Percentiles rank a stretch among this genome's conserved stretches.
Conservation (phyloP, 176 grass and related monocot species). For the Tillandsia leiboldiana region DNA sequence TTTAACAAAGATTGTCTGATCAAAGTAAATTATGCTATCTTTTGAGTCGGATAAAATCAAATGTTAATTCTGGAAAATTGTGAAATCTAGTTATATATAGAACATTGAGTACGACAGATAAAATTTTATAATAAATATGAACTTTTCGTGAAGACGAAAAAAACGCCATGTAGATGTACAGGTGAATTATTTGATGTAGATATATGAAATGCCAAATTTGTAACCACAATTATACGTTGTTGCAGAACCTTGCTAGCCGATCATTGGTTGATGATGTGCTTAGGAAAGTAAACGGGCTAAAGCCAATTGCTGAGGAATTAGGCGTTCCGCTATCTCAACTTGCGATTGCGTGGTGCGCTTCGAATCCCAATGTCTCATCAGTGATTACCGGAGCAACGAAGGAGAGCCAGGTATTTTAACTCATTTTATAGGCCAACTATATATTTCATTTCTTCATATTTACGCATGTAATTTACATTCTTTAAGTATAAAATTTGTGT, state of each 20-base stretch:
- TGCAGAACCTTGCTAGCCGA: slow-evolving; percentile 83
- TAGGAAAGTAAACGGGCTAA: slow-evolving; percentile 74
- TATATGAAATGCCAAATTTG: background rate
- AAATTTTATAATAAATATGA: no score
- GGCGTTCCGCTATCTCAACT: slow-evolving; percentile 80
- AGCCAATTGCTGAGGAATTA: slow-evolving; percentile 72
- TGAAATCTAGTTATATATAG: no score
- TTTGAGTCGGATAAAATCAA: no score
- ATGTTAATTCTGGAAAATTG: no score
- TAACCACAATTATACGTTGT: slow-evolving; percentile 2
- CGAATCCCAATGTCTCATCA: slow-evolving; percentile 88
- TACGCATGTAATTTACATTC: background rate
- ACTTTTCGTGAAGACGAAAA: no score
- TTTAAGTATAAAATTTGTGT: background rate
- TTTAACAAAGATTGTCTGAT: no score
- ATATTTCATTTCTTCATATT: background rate
- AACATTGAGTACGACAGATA: no score
- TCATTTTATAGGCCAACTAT: background rate
- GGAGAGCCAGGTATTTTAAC: slow-evolving; percentile 73
- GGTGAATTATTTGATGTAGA: background rate
- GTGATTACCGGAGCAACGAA: slow-evolving; percentile 98
- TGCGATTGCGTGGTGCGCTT: slow-evolving; percentile 87
- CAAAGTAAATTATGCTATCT: no score
- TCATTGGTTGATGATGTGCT: slow-evolving; percentile 75
- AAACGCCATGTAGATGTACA: background rate